Percentiles rank a stretch among this genome's conserved stretches.
Evolutionary conservation across 2,329 filamentous ascomycete genomes (phyloP).

Genomic region (Hymenotorrendiella dingleyae): DNA sequence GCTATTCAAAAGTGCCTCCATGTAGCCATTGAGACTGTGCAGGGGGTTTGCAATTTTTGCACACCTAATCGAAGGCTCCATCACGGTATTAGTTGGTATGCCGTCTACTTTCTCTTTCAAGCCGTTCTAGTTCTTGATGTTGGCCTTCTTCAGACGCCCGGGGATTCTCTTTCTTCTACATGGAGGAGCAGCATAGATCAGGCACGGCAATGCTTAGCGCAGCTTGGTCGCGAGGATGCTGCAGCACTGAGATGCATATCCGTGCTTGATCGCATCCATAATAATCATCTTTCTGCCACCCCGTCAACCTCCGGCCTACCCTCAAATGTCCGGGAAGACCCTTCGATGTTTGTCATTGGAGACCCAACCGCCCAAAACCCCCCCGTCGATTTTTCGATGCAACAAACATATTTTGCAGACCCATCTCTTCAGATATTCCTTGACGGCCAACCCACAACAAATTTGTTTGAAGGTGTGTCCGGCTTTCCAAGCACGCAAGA

Average conservation of each 20-base stretch:
- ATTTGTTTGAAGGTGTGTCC: conserved; percentile 12
- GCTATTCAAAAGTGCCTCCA: conserved; percentile 34
- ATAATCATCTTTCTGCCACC: conserved; percentile 4
- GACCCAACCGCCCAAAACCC: neutral
- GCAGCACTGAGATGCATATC: conserved; percentile 15
- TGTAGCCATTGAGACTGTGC: conserved; percentile 34
- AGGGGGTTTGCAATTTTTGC: conserved; percentile 35
- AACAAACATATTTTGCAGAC: conserved; percentile 8
- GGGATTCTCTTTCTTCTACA: conserved; percentile 6
- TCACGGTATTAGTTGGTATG: conserved; percentile 37
- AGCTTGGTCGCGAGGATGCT: conserved; percentile 9
- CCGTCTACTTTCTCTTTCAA: conserved; percentile 40
- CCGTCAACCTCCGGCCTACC: neutral
- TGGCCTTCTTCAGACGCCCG: conserved; percentile 24
- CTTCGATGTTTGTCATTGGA: neutral
- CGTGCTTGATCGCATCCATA: conserved; percentile 13
- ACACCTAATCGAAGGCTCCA: conserved; percentile 25
- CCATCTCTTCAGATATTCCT: conserved; percentile 13
- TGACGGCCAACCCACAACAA: conserved; percentile 7
- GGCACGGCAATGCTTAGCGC: conserved; percentile 7
- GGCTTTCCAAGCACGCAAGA: conserved; percentile 17
- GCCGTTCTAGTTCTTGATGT: conserved; percentile 36
- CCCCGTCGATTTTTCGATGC: conserved; percentile 2
- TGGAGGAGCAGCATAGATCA: conserved; percentile 11
- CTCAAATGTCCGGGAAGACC: neutral